Conservation (phyloP, 2,329 filamentous ascomycete genomes). For the Botrytis cinerea region DNA sequence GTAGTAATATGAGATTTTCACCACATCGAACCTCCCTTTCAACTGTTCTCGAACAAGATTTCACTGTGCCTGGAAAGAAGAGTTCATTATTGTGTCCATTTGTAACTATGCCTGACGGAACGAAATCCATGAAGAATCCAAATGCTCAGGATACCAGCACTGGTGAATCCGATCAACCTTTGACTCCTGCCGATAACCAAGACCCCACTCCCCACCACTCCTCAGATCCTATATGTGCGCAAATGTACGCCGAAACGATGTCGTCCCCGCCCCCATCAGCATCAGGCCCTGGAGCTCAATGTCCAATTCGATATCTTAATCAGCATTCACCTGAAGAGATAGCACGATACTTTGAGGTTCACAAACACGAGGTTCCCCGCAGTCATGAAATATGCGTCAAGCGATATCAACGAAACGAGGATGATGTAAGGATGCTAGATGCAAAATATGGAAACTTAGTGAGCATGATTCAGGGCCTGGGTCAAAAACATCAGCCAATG, state of each 20-base stretch:
- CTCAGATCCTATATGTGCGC: conserved; percentile 63
- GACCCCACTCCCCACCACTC: conserved; percentile 52
- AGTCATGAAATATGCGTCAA: conserved; percentile 92
- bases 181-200: conserved; percentile 40
- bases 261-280: conserved; percentile 48
- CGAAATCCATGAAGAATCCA: conserved; percentile 30
- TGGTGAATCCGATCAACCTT: conserved; percentile 33
- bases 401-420: conserved; percentile 83
- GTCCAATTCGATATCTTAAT: conserved; percentile 89
- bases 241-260: conserved; percentile 61
- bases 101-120: conserved; percentile 43
- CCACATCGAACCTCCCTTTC: conserved; percentile 58
- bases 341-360: conserved; percentile 88
- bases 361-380: conserved; percentile 91
- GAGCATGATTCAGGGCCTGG: conserved; percentile 91
- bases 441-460: conserved; percentile 85
- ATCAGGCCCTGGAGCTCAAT: conserved; percentile 63
- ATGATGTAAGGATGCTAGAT: conserved; percentile 83
- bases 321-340: conserved; percentile 92
- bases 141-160: conserved; percentile 32
- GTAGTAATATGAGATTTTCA: conserved; percentile 45
- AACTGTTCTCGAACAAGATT: conserved; percentile 79
- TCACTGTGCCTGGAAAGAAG: conserved; percentile 81
- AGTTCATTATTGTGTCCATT: conserved; percentile 83
- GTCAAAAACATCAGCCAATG: conserved; percentile 85